Conservation (phyloP, 2,329 filamentous ascomycete species). For the Hymenoscyphus scutula region DNA sequence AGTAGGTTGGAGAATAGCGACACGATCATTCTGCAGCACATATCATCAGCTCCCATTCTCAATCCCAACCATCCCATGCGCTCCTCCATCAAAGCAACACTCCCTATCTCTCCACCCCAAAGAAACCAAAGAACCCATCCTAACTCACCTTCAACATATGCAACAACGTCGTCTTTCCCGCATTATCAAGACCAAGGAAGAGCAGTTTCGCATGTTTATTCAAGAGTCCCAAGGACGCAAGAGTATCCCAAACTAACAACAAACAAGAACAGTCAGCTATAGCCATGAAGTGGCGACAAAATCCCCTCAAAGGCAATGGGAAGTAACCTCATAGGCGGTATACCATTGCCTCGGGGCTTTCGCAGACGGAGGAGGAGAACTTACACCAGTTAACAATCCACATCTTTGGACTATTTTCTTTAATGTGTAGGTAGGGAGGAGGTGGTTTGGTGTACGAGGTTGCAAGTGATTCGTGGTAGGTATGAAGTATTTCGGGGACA, state of each 20-base stretch:
- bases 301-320: too few species aligned
- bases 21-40: conserved; percentile 73
- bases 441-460: neutral
- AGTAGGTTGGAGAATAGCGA: conserved; percentile 86
- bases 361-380: too few species aligned
- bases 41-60: conserved; percentile 19
- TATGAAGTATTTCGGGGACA: neutral
- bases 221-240: conserved; percentile 80
- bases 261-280: conserved; percentile 33
- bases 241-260: conserved; percentile 77
- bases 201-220: conserved; percentile 97
- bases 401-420: conserved; percentile 52
- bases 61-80: neutral
- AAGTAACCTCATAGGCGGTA: too few species aligned
- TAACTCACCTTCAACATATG: conserved; percentile 87
- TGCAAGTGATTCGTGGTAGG: neutral
- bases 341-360: too few species aligned
- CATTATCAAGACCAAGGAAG: conserved; percentile 91
- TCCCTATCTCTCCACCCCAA: neutral
- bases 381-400: conserved; percentile 97
- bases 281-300: neutral
- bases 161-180: conserved; percentile 88
- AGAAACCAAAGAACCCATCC: conserved; percentile 6
- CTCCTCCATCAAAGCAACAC: neutral
- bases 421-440: neutral